Evolutionary conservation across 768 basidiomycete species (phyloP), one percentile per base, ranked within the genome.

Genomic region (Xerocomus spinulosus): DNA sequence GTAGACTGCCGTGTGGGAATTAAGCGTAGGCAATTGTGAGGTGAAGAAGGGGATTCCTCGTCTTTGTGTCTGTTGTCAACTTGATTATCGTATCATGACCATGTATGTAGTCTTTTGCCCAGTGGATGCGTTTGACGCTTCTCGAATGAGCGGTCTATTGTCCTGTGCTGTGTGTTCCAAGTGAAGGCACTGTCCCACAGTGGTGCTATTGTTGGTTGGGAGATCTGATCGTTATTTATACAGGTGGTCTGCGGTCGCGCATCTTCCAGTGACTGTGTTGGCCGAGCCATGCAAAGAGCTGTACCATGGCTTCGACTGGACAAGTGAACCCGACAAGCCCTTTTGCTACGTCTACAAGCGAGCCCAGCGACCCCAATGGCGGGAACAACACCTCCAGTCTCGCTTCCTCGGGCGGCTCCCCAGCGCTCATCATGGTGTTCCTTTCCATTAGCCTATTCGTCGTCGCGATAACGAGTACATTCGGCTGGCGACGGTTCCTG

Each of bases 1-100:
- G 66, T 87, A 25, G 71, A 68, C 17, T 92, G 89, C 59, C 70
- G 63, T 44, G 82, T 92, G 36, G 87, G 89, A 20, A 77, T 92
- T 58, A 81, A 75, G 64, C 77, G 82, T 38, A 75, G 88, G 47
- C 75, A 80, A 46, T 33, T 51, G 49, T 68, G 44, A 45, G 38
- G 39, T n/a, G 23, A 18, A 32, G 21, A 34, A 25, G 26, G 18
- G 20, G 17, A 17, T 25, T 40, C 9, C 32, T 32, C 29, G 42
- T 35, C 20, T 37, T 43, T 36, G 12, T n/a, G 26, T 51, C 20
- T 9, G 21, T 42, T 52, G 36, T 38, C 14, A n/a, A n/a, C n/a
- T n/a, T n/a, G n/a, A n/a, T n/a, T 21, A 24, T 38, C 20, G 36
- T 23, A 14, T 21, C 3, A 13, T 37, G n/a, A 4, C 6, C 17